A percentile compares a stretch with the other conserved stretches of the same genome.
phyloP scores from a whole-genome alignment of 768 basidiomycete species.

The Pleurotus salmoneostramineus region DNA sequence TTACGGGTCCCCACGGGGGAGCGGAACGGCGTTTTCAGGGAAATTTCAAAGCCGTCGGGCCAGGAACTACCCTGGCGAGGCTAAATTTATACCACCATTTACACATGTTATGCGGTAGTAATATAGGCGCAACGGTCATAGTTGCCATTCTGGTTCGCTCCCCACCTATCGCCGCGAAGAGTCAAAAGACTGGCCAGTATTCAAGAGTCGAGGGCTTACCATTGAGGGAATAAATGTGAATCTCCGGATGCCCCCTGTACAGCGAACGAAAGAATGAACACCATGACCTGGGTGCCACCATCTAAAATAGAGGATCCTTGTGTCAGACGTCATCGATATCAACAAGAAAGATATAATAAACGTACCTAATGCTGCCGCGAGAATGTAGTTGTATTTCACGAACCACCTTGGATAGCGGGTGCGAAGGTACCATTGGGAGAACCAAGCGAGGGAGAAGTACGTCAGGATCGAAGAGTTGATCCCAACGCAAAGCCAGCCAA shows the following conservation, averaged over 20 bases:
- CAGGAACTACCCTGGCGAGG: no score
- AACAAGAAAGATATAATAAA: neutral
- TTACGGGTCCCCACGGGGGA: no score
- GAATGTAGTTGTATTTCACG: slow-evolving; percentile 36
- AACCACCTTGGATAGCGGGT: slow-evolving; percentile 45
- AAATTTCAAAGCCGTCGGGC: no score
- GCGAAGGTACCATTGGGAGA: slow-evolving; percentile 46
- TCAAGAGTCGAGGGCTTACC: slow-evolving; percentile 19
- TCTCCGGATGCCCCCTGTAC: slow-evolving; percentile 49
- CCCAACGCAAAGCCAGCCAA: slow-evolving; percentile 46
- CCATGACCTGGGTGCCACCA: slow-evolving; percentile 41
- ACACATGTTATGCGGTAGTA: slow-evolving; percentile 9
- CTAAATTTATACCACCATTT: neutral
- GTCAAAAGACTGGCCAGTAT: neutral
- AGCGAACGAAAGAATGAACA: slow-evolving; percentile 46
- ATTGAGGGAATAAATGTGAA: slow-evolving; percentile 46
- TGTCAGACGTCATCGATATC: neutral
- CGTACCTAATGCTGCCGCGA: slow-evolving; percentile 32
- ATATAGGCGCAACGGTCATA: slow-evolving; percentile 32
- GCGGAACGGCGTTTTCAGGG: no score
- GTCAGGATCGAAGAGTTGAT: slow-evolving; percentile 41
- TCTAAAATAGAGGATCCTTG: neutral
- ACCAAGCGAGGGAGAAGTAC: slow-evolving; percentile 37
- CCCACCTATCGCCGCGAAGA: slow-evolving; percentile 35
- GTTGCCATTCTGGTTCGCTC: slow-evolving; percentile 46